Conservation (phyloP, 345 rosid species). For the Mangifera indica region DNA sequence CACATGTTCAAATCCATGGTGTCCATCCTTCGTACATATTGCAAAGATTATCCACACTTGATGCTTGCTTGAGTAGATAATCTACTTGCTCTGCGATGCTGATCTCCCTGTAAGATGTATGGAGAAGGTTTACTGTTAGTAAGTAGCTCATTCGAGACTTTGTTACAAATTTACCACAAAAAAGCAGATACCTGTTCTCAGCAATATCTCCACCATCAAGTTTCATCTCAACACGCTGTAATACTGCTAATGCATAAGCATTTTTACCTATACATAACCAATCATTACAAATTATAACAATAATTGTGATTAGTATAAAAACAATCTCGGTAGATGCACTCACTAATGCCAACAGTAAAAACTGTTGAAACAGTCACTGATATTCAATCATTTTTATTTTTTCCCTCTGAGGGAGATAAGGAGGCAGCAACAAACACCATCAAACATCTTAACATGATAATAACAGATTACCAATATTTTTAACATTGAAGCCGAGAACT, state of each 20-base stretch:
- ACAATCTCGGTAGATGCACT: not conserved
- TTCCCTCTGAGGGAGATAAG: not conserved
- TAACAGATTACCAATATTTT: not conserved
- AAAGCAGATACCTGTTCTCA: constrained; percentile 51
- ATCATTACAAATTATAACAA: constrained; percentile 18
- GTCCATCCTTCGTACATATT: constrained; percentile 99
- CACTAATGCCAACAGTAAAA: not conserved
- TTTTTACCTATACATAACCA: constrained; percentile 58
- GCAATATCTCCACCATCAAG: constrained; percentile 74
- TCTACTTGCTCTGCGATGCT: constrained; percentile 81
- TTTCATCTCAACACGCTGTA: constrained; percentile 75
- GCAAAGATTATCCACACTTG: constrained; percentile 83
- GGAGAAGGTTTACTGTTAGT: constrained; percentile 1
- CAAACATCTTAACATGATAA: not conserved
- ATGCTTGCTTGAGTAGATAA: constrained; percentile 81
- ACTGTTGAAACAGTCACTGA: not conserved
- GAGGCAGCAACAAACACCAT: not conserved
- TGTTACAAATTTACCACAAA: not conserved
- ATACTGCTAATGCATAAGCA: constrained; percentile 78
- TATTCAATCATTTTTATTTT: not conserved
- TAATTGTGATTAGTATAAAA: too few species aligned
- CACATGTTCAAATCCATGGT: constrained; percentile 71
- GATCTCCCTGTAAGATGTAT: constrained; percentile 49
- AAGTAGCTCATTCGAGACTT: not conserved
- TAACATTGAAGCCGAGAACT: not conserved